phyloP scores from a whole-genome alignment of 2,329 filamentous ascomycete species.

The Grosmannia huntii region DNA sequence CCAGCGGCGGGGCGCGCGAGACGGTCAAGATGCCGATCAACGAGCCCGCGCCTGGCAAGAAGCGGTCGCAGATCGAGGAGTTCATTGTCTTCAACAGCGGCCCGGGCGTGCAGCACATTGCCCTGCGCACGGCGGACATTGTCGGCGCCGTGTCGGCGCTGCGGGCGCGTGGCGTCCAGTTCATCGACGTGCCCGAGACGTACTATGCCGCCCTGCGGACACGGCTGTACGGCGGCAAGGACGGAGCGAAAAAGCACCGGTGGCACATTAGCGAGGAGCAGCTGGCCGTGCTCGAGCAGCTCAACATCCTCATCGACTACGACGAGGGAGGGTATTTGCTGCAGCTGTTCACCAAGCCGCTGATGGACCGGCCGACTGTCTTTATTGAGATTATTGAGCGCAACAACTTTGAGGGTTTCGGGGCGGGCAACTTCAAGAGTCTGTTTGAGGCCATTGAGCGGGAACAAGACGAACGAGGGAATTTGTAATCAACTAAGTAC shows the following conservation, averaged over 20 bases:
- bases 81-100: constrained; percentile 84
- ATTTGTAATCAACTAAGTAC: too few species aligned
- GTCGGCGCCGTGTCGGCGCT: constrained; percentile 63
- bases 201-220: constrained; percentile 72
- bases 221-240: constrained; percentile 33
- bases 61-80: constrained; percentile 89
- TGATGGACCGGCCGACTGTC: constrained; percentile 90
- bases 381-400: constrained; percentile 95
- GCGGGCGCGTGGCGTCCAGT: constrained; percentile 79
- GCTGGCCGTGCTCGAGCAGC: constrained; percentile 58
- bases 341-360: constrained; percentile 68
- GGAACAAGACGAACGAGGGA: constrained; percentile 77
- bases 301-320: constrained; percentile 91
- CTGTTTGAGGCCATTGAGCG: constrained; percentile 91
- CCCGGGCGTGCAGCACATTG: constrained; percentile 86
- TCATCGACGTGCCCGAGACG: constrained; percentile 76
- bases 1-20: constrained; percentile 66
- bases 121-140: constrained; percentile 71
- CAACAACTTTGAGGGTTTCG: constrained; percentile 82
- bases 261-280: constrained; percentile 61
- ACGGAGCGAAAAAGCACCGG: background rate
- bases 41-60: constrained; percentile 81
- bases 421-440: constrained; percentile 91
- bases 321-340: constrained; percentile 81
- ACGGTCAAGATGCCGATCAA: constrained; percentile 98